phyloP scores from a whole-genome alignment of 345 rosid genomes.

The Lepidium aucheri region DNA sequence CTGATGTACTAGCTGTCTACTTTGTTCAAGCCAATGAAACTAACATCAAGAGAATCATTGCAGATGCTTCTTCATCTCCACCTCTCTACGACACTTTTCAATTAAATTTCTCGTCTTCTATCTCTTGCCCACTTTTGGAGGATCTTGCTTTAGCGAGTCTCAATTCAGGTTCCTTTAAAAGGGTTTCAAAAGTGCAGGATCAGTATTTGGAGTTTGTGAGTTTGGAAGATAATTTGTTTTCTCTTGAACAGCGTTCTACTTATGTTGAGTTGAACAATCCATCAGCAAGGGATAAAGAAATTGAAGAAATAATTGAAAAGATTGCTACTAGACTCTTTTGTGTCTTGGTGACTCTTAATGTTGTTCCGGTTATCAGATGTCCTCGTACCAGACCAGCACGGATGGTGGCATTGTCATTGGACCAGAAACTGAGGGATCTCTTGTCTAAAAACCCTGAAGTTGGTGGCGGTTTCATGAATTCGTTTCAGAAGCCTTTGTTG shows the following conservation, averaged over 20 bases:
- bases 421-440: constrained; percentile 71
- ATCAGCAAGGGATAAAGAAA: constrained; percentile 69
- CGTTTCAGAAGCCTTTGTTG: constrained; percentile 71
- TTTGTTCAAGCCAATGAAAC: constrained; percentile 55
- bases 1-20: constrained; percentile 65
- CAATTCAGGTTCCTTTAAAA: constrained; percentile 37
- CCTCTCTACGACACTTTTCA: constrained; percentile 60
- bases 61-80: constrained; percentile 49
- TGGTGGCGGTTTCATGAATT: constrained; percentile 44
- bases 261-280: constrained; percentile 78
- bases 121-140: constrained; percentile 59
- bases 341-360: constrained; percentile 59
- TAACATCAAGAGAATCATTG: constrained; percentile 50
- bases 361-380: constrained; percentile 67
- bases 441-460: constrained; percentile 66
- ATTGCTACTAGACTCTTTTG: constrained; percentile 57
- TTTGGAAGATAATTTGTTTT: constrained; percentile 68
- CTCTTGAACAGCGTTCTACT: constrained; percentile 46
- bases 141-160: constrained; percentile 63
- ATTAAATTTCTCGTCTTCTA: constrained; percentile 59
- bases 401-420: constrained; percentile 74
- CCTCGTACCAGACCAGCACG: constrained; percentile 74
- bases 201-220: constrained; percentile 81
- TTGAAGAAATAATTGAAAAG: constrained; percentile 58
- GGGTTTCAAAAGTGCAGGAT: constrained; percentile 61